Evolutionary conservation across 1,139 yeast genomes (phyloP).

Genomic region (Magnusiomyces suaveolens): DNA sequence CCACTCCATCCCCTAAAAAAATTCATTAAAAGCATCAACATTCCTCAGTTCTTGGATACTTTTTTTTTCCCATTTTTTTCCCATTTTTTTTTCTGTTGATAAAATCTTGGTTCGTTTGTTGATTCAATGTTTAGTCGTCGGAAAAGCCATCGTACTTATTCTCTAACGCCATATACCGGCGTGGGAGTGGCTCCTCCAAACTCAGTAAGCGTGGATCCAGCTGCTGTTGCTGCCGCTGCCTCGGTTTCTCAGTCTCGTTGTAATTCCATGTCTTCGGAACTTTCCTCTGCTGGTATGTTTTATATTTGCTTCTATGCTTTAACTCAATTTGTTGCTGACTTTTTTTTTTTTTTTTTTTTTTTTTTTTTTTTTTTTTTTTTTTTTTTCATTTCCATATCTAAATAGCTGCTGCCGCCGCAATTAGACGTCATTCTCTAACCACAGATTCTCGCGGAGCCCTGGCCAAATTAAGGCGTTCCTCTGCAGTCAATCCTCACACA

Average conservation of each 20-base stretch:
- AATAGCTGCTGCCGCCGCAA: constrained; percentile 34
- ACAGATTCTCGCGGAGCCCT: constrained; percentile 1
- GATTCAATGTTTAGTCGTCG: constrained; percentile 18
- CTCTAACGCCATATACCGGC: constrained; percentile 28
- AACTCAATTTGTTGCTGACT: not conserved
- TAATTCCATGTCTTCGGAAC: constrained; percentile 14
- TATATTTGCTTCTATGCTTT: not conserved
- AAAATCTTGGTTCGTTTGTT: too few species aligned
- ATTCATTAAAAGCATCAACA: too few species aligned
- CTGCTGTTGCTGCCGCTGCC: constrained; percentile 40
- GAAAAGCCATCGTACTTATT: constrained; percentile 24
- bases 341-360: not conserved
- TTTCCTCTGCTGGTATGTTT: constrained; percentile 18
- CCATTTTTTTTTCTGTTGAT: too few species aligned
- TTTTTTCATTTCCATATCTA: constrained; percentile 20
- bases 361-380: not conserved
- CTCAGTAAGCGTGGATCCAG: constrained; percentile 21
- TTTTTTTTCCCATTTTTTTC: too few species aligned
- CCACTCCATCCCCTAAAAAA: not conserved
- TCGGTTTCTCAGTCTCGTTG: constrained; percentile 23
- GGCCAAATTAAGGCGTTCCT: not conserved
- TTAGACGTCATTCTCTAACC: constrained; percentile 31
- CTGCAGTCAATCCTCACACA: not conserved
- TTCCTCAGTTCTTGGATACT: too few species aligned
- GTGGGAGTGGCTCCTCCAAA: constrained; percentile 25